phyloP scores from a whole-genome alignment of 2,329 filamentous ascomycete species.

The Phyllosticta citrichinensis region DNA sequence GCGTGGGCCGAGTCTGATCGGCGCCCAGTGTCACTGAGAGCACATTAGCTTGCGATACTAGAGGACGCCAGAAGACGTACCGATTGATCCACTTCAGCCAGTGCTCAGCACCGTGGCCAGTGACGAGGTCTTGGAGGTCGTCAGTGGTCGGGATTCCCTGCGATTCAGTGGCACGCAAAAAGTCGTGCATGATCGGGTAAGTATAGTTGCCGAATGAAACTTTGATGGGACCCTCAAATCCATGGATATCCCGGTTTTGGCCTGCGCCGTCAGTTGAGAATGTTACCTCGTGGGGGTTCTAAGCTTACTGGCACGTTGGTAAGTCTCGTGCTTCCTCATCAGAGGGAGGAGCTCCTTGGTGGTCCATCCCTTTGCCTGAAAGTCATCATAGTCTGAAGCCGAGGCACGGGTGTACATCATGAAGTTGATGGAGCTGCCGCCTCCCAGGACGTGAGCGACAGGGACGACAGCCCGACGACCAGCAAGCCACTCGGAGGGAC shows the following conservation, averaged over 20 bases:
- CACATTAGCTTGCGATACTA: not conserved
- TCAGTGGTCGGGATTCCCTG: conserved; percentile 68
- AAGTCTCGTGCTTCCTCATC: conserved; percentile 75
- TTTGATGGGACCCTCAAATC: conserved; percentile 72
- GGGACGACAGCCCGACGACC: conserved; percentile 66
- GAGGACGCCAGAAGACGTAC: conserved; percentile 19
- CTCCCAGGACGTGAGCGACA: conserved; percentile 61
- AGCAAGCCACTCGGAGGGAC: conserved; percentile 61
- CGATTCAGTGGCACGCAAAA: conserved; percentile 60
- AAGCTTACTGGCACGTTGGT: conserved; percentile 49
- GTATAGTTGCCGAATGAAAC: conserved; percentile 71
- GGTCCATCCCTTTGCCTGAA: conserved; percentile 69
- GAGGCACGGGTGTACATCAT: conserved; percentile 70
- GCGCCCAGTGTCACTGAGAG: conserved; percentile 46
- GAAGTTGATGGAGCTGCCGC: conserved; percentile 67
- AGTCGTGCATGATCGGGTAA: conserved; percentile 75
- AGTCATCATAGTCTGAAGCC: conserved; percentile 67
- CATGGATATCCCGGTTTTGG: conserved; percentile 56
- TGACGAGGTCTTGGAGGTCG: conserved; percentile 63
- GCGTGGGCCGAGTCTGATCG: conserved; percentile 69
- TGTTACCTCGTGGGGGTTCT: not conserved
- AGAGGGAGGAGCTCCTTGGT: conserved; percentile 65
- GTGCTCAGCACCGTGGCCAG: conserved; percentile 62
- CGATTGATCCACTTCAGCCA: conserved; percentile 82
- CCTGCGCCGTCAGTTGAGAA: conserved; percentile 22